Evolutionary conservation across 2,329 filamentous ascomycete genomes (phyloP), one percentile per base, ranked within the genome.

Genomic region (Aspergillus intermedius): DNA sequence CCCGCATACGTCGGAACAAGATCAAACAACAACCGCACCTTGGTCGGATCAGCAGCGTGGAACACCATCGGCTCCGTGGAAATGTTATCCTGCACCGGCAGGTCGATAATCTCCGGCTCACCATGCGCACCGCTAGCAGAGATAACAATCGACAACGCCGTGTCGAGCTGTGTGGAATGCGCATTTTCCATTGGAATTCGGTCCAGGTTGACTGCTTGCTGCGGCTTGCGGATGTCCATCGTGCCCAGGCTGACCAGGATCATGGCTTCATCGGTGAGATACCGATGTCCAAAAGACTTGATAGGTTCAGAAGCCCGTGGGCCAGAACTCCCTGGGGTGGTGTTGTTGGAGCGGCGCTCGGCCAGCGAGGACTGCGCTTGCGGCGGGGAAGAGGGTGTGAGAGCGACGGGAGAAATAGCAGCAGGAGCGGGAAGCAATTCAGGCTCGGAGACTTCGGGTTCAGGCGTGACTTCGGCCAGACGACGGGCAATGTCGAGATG

Each of bases 1-100:
- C 91, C 93, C 37, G 91, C 87, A 69, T 97, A 97, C 0, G 93
- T 98, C 1, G 91, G 93, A 1, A 97, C 84, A 56, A 98, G 88
- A 60, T 98, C 93, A 60, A 98, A 98, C 46, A 94, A 76, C 8
- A 98, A 74, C 66, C 91, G 94, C 50, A 96, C 91, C 60, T 89
- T 88, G 23, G 80, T 77, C 1, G 84, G 77, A 62, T 97, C 88
- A 1, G 71, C 77, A 0, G 91, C 85, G 49, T 84, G 88, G 69
- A 98, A 98, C 0, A 89, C 84, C 41, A 98, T 88, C 0, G 93
- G 93, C 59, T 96, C 91, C 0, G 93, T 97, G 32, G 87, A 86
- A 56, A 96, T 88, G 57, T 91, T 94, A 47, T 96, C 91, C 57
- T 96, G 89, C 0, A 96, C 86, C 0, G 93, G 93, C 8, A 98